Evolutionary conservation across 208 protist species (phyloP), one percentile per base, ranked within the genome.

Genomic region (Wallacemonas sp.): DNA sequence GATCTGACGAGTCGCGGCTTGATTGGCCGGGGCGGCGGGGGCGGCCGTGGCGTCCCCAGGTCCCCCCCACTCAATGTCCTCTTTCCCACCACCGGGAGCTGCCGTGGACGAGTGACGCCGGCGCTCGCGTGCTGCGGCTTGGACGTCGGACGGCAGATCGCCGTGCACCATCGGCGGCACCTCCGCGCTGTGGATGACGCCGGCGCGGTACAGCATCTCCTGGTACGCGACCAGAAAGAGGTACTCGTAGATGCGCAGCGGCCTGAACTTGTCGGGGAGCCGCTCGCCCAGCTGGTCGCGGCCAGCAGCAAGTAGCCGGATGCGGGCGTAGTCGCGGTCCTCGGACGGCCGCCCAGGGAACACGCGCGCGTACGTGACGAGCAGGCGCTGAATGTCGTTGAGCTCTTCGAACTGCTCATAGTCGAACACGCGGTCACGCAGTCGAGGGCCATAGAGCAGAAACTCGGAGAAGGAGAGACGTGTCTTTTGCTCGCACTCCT

Each of bases 231-330:
- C 68, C 0, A 94, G 65, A 57, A 91, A 94, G 16, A 76, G 27
- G n/a, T 80, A 56, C 63, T 91, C 88, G 66, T 91, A 91, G n/a
- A 88, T 49, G 48, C 85, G 76, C 38, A 91, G 67, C 0, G 70
- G 72, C 0, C 68, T 34, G 2, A 65, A 36, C 33, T 46, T 55
- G 24, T 41, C 19, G 1, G 41, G 24, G n/a, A 60, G 27, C 39
- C 70, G 38, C 3, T 65, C 66, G n/a, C 17, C n/a, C 26, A 63
- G 17, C 30, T 63, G 57, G 39, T 70, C 27, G 24, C 55, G 61
- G 8, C 52, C 46, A 32, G 75, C 30, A 2, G 57, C 36, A 32
- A 91, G 56, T 26, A 90, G 70, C 0, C 62, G 64, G 39, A 72
- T 26, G 21, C 70, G 68, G 3, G 71, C 60, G 30, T 75, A 54